Base-by-base conservation (phyloP, 768 basidiomycete genomes). In the Mycena vitilis region DNA sequence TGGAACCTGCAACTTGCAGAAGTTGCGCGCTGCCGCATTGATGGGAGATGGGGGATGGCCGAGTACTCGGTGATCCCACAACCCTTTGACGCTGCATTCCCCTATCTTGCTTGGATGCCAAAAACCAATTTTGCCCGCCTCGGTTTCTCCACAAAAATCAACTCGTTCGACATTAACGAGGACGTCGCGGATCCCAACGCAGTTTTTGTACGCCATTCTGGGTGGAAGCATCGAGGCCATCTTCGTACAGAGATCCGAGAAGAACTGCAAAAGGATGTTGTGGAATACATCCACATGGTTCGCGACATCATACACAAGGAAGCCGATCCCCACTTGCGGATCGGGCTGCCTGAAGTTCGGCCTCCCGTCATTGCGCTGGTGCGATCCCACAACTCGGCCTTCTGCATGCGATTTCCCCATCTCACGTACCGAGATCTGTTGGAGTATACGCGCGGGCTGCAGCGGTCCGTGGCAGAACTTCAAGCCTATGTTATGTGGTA, bases 401-500 rank as follows among this genome's bases (percentile, higher is more conserved):
- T 64, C 16, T 64, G 52, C 20, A 48, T 23, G 13, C 54, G 54
- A 1, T 49, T 57, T 23, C 52, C 63, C 0, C 52, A 64, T n/a
- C 52, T 64, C 1, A 64, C 54, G 6, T 64, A 55, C 22, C 63
- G 63, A 2, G 63, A 64, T 30, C 54, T 64, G 3, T 18, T 64
- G 7, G 63, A 64, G 40, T 64, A 64, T 47, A 16, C 57, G 2
- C 54, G 54, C 1, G 63, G 54, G 0, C 55, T 64, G 2, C 54
- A 64, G 23, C 54, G 47, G 1, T 22, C 63, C 2, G 22, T 49
- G 0, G 63, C 45, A 1, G 63, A 64, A 36, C n/a, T 64, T 5
- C 63, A 64, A 30, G 63, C 63, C 4, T 64, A 64, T n/a, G 22
- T 16, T 13, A 16, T 64, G 47, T 64, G 54, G 63, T n/a, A 57